phyloP scores from a whole-genome alignment of 805 yeast species.

The Torulaspora franciscae region DNA sequence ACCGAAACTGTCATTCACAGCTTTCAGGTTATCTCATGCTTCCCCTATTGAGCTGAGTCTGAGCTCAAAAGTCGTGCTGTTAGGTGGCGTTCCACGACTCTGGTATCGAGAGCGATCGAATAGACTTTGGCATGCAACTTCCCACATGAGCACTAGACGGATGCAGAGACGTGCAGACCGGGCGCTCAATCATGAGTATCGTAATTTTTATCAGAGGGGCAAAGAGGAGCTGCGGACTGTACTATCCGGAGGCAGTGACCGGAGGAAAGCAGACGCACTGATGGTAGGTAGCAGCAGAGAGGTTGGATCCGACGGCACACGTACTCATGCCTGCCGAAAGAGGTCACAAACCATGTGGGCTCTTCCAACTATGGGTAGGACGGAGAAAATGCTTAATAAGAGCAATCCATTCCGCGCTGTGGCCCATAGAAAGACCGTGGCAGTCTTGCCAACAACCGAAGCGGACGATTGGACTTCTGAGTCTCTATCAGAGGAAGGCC shows the following conservation, averaged over 20 bases:
- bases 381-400: neutral
- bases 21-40: conserved; percentile 53
- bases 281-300: no score
- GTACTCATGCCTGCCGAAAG: neutral
- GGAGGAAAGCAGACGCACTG: neutral
- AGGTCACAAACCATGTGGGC: no score
- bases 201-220: conserved; percentile 8
- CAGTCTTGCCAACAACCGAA: neutral
- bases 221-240: neutral
- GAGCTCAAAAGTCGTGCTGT: conserved; percentile 44
- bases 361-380: no score
- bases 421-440: neutral
- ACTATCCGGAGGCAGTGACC: neutral
- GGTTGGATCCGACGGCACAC: neutral
- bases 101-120: conserved; percentile 41
- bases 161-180: conserved; percentile 9
- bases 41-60: conserved; percentile 44
- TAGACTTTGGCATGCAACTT: conserved; percentile 10
- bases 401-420: neutral
- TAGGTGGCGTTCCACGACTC: conserved; percentile 55
- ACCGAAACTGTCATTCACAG: conserved; percentile 56
- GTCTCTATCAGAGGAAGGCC: neutral
- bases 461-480: neutral
- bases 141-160: conserved; percentile 6
- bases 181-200: conserved; percentile 12